Base-by-base conservation (phyloP, 225 moss, liverwort and hornwort species). In the Ulota crispa region DNA sequence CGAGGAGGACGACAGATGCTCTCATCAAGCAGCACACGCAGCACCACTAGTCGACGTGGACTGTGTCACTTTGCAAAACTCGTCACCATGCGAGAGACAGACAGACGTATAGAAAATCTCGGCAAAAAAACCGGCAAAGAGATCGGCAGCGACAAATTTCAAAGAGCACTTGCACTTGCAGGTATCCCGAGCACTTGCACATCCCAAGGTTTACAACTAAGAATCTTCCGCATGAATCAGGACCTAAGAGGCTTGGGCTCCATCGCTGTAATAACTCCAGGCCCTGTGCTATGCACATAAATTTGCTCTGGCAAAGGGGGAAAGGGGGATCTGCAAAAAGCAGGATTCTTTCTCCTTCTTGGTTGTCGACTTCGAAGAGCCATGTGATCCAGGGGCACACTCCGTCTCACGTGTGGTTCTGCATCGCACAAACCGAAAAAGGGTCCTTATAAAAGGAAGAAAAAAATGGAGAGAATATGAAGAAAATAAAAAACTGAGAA, bases 321-420 rank as follows among this genome's bases (percentile, higher is more conserved):
- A 10, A 19, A 32, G 24, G 26, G 26, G 77, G 80, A 79, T 73
- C 64, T 43, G n/a, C 65, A 56, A 57, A 66, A 66, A 55, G 65
- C 15, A 77, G 66, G 81, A 80, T 80, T 67, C 67, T 8, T 64
- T 36, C 72, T 36, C 72, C 34, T 15, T 28, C 71, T 63, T 72
- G 62, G 9, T 18, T 59, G 15, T 60, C 55, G 75, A 41, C 53
- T 31, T 20, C 62, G 79, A 42, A 28, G 64, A 64, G 75, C 45
- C 37, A 70, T 83, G 83, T 80, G 77, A 87, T 83, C 83, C 83
- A 83, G 42, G 68, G 63, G 3, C 54, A 69, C 55, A 53, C 82
- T 77, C 81, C 56, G 47, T 11, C 80, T 83, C 83, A 72, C 83
- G 87, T 80, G 87, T 87, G 87, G 86, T 59, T 86, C 86, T 83